These are phyloP conservation scores for Gamsiella multidivaricata DNA, from an alignment of 192 early-diverging fungal species.

Conservation along the genomic window DNA sequence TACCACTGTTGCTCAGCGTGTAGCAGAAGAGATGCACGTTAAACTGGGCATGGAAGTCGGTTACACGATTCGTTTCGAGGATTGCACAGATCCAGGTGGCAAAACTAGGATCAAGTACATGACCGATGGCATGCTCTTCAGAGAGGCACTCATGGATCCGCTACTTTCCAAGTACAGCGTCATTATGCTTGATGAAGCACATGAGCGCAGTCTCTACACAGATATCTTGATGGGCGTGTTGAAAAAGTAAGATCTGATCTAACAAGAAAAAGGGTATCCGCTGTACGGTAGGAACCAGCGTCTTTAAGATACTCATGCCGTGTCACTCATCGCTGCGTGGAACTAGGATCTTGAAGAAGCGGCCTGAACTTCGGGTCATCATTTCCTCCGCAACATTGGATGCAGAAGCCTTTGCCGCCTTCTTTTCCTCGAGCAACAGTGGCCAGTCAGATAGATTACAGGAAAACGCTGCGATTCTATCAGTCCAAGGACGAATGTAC, in stretches of 20 bases:
- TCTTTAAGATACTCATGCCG: background rate
- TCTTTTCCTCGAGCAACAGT: slow-evolving; percentile 70
- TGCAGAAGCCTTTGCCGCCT: slow-evolving; percentile 75
- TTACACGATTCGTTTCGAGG: slow-evolving; percentile 83
- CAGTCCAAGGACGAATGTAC: slow-evolving; percentile 79
- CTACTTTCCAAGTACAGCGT: slow-evolving; percentile 75
- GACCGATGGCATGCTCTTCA: slow-evolving; percentile 88
- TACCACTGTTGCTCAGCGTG: slow-evolving; percentile 78
- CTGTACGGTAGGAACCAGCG: background rate
- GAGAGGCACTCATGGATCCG: slow-evolving; percentile 82
- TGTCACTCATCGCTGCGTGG: background rate
- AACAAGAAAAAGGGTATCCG: too few relatives aligned
- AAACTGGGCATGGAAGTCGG: slow-evolving; percentile 78
- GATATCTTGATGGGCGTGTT: slow-evolving; percentile 78
- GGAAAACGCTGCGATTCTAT: slow-evolving; percentile 74
- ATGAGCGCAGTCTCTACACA: slow-evolving; percentile 79
- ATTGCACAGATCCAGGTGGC: slow-evolving; percentile 60
- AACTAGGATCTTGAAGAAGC: slow-evolving; percentile 73
- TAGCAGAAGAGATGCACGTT: slow-evolving; percentile 77
- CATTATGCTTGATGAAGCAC: slow-evolving; percentile 86
- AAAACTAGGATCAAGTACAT: slow-evolving; percentile 82
- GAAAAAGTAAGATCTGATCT: slow-evolving; percentile 81
- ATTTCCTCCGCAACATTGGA: slow-evolving; percentile 89
- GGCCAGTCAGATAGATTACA: slow-evolving; percentile 33
- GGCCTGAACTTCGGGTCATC: slow-evolving; percentile 77